Percentiles rank a stretch among this genome's conserved stretches.
Evolutionary conservation across 331 rosid genomes (phyloP).

Genomic region (Malus hybrid): DNA sequence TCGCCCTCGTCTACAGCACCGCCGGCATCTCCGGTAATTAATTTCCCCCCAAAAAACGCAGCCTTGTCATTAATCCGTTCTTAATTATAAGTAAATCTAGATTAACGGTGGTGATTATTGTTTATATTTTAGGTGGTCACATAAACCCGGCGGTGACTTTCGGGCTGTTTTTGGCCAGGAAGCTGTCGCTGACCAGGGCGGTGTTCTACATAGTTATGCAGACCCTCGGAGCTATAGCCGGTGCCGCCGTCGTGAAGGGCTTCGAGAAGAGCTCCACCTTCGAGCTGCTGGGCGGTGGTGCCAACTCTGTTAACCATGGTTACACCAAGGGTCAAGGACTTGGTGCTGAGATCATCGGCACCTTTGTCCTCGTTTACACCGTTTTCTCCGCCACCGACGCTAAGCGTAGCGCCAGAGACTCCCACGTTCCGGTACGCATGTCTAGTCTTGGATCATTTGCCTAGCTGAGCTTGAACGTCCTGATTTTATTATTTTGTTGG

Average conservation of each 20-base stretch:
- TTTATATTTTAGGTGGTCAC: slow-evolving; percentile 19
- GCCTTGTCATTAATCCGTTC: background rate
- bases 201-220: slow-evolving; percentile 35
- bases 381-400: slow-evolving; percentile 45
- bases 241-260: slow-evolving; percentile 38
- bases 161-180: slow-evolving; percentile 34
- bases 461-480: background rate
- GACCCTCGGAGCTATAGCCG: slow-evolving; percentile 27
- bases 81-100: background rate
- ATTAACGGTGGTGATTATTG: background rate
- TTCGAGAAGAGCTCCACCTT: slow-evolving; percentile 5
- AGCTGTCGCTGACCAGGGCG: slow-evolving; percentile 32
- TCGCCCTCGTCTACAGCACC: slow-evolving; percentile 40
- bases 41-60: background rate
- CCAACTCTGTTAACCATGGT: slow-evolving; percentile 16
- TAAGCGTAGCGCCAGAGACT: slow-evolving; percentile 47
- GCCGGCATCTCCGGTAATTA: slow-evolving; percentile 37
- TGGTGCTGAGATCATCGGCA: slow-evolving; percentile 39
- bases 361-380: slow-evolving; percentile 40
- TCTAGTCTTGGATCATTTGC: background rate
- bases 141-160: slow-evolving; percentile 41
- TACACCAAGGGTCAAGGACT: slow-evolving; percentile 37
- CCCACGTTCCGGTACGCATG: slow-evolving; percentile 33
- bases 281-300: slow-evolving; percentile 17
- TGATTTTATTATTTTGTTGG: background rate